Evolutionary conservation across 305 asterid genomes (phyloP).

Genomic region (Fraxinus floribunda): DNA sequence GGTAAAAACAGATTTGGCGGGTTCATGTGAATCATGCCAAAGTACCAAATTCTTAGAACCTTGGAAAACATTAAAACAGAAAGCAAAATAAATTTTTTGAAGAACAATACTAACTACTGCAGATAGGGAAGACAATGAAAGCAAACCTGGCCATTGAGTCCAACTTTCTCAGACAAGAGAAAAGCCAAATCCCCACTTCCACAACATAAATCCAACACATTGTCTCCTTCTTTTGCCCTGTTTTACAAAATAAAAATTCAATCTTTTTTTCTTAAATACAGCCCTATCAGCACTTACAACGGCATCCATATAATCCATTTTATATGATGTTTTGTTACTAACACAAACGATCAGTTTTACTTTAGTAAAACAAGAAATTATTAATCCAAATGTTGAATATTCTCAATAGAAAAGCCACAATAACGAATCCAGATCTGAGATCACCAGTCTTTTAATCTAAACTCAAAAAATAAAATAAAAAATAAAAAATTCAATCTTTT

Average conservation of each 20-base stretch:
- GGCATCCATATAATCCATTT: not conserved
- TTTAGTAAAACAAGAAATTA: slow-evolving; percentile 5
- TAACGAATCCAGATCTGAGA: not conserved
- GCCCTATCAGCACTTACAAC: not conserved
- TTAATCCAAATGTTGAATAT: not conserved
- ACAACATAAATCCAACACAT: slow-evolving; percentile 84
- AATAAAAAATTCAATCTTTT: not conserved
- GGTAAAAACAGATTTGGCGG: not conserved
- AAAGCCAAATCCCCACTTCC: slow-evolving; percentile 97
- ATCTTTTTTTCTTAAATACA: slow-evolving; percentile 15
- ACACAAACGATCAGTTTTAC: not conserved
- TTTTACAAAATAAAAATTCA: slow-evolving; percentile 18
- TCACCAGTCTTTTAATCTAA: not conserved
- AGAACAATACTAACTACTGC: not conserved
- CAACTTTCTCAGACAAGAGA: slow-evolving; percentile 81
- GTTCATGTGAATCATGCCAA: not conserved
- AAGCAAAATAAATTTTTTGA: not conserved
- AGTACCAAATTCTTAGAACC: not conserved
- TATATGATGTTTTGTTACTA: not conserved
- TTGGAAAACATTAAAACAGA: not conserved
- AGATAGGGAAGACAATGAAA: slow-evolving; percentile 18
- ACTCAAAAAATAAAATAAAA: not conserved
- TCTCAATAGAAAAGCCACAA: not conserved
- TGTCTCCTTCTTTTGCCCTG: slow-evolving; percentile 82
- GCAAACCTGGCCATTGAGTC: slow-evolving; percentile 69